Evolutionary conservation across 495 filamentous ascomycete species (phyloP).

Genomic region (Lophium mytilinum): DNA sequence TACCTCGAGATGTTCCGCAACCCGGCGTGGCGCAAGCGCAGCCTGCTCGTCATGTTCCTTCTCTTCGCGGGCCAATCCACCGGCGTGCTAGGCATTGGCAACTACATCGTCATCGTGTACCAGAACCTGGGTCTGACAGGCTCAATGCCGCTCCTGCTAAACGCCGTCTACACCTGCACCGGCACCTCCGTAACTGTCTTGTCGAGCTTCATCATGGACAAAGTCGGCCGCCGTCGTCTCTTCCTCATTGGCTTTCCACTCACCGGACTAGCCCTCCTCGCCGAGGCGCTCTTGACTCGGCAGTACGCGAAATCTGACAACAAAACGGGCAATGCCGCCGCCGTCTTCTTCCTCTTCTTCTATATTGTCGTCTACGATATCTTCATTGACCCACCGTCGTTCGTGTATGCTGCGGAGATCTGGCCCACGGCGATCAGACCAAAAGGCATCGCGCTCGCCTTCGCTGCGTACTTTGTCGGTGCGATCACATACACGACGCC

Average conservation of each 20-base stretch:
- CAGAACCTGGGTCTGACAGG: conserved; percentile 3
- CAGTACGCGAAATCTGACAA: conserved; percentile 8
- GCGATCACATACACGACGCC: conserved; percentile 8
- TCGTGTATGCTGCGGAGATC: conserved; percentile 6
- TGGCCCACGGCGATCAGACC: conserved; percentile 6
- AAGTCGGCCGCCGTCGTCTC: conserved; percentile 3
- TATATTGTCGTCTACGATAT: conserved; percentile 7
- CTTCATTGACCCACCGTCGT: conserved; percentile 1
- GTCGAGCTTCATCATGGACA: not conserved
- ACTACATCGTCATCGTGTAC: conserved; percentile 1
- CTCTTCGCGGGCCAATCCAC: too few species aligned
- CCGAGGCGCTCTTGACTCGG: conserved; percentile 4
- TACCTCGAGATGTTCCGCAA: not conserved
- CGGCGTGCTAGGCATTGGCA: too few species aligned
- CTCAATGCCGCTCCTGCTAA: conserved; percentile 3
- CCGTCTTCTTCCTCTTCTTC: conserved; percentile 15
- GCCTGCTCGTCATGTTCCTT: not conserved
- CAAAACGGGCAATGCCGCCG: conserved; percentile 12
- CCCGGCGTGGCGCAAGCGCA: not conserved
- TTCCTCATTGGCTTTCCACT: not conserved
- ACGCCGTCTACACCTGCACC: conserved; percentile 3
- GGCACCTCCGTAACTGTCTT: too few species aligned
- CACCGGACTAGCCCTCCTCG: not conserved
- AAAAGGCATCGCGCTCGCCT: conserved; percentile 13
- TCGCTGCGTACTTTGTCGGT: conserved; percentile 13